These are phyloP conservation scores for Botrytis tulipae DNA, from an alignment of 2,329 filamentous ascomycete species.

Conservation along the genomic window DNA sequence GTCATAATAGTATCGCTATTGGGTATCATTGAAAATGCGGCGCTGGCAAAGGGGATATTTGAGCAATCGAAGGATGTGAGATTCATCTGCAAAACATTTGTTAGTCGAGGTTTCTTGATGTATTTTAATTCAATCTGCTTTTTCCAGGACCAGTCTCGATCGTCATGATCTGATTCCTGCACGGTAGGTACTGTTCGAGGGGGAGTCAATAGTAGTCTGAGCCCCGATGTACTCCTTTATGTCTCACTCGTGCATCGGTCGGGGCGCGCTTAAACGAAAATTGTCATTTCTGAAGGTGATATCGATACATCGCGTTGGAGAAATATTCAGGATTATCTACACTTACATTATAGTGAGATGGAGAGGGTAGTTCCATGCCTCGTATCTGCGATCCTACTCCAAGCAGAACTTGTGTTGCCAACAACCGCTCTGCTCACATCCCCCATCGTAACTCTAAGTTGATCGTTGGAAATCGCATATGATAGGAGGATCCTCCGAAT, in stretches of 20 bases:
- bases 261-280: neutral
- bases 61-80: neutral
- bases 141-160: neutral
- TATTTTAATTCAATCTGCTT: neutral
- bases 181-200: neutral
- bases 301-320: neutral
- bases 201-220: neutral
- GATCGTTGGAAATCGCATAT: conserved; percentile 14
- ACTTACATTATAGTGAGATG: conserved; percentile 9
- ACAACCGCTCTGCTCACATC: neutral
- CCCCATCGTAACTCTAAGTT: conserved; percentile 1
- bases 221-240: neutral
- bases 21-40: neutral
- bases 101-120: no score
- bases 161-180: neutral
- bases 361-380: neutral
- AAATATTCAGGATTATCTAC: neutral
- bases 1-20: neutral
- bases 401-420: conserved; percentile 5
- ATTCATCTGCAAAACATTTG: neutral
- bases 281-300: neutral
- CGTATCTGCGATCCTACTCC: neutral
- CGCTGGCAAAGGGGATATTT: neutral
- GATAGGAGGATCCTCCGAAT: conserved; percentile 17
- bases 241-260: neutral